Percentiles rank a stretch among this genome's conserved stretches.
Conservation (phyloP, 768 basidiomycete genomes). For the Mycena metata region DNA sequence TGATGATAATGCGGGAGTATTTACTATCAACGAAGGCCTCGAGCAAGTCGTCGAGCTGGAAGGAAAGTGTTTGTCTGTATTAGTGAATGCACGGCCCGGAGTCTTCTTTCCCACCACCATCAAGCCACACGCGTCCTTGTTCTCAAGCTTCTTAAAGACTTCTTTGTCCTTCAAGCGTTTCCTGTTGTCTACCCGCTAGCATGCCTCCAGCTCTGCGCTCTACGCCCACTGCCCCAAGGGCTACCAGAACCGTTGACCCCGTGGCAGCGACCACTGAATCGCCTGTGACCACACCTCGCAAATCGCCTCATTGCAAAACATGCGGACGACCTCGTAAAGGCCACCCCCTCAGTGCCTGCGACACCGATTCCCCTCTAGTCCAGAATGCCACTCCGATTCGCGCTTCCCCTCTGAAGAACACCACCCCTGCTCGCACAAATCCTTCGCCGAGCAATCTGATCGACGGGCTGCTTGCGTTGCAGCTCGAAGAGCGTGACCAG, state of each 20-base stretch:
- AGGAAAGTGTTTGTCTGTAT: neutral
- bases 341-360: slow-evolving; percentile 34
- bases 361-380: slow-evolving; percentile 1
- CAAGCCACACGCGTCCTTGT: slow-evolving; percentile 10
- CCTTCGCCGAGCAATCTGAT: slow-evolving; percentile 6
- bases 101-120: neutral
- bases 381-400: no score
- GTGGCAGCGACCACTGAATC: slow-evolving; percentile 14
- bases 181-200: neutral
- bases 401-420: slow-evolving; percentile 3
- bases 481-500: slow-evolving; percentile 31
- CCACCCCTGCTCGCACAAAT: neutral
- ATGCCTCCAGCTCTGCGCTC: slow-evolving; percentile 22
- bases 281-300: slow-evolving; percentile 29
- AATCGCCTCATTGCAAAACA: slow-evolving; percentile 38
- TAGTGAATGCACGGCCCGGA: neutral
- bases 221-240: slow-evolving; percentile 22
- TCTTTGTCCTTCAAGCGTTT: neutral
- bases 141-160: neutral
- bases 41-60: no score
- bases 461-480: slow-evolving; percentile 21
- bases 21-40: no score
- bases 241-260: slow-evolving; percentile 2
- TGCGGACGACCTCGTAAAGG: slow-evolving; percentile 39
- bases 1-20: neutral